Conservation (phyloP, 108 stramenopile genomes). For the Schizochytrium sp. region DNA sequence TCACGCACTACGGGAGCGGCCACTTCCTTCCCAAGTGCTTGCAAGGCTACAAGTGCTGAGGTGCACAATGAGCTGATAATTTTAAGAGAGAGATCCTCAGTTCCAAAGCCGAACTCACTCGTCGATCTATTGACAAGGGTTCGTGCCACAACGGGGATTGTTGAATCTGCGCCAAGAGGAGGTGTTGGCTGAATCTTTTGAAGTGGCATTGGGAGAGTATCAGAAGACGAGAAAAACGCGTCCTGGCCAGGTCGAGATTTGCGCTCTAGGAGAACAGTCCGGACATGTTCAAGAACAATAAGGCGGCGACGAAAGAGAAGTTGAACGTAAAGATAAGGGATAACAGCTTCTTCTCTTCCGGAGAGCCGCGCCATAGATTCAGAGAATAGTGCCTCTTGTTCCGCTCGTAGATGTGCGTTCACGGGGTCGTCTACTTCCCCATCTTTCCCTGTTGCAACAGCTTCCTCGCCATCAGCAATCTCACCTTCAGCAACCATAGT, state of each 20-base stretch:
- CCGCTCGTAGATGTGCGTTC: not conserved
- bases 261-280: constrained; percentile 1
- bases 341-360: not conserved
- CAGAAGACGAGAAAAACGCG: constrained; percentile 19
- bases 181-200: not conserved
- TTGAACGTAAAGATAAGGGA: constrained; percentile 38
- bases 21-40: constrained; percentile 2
- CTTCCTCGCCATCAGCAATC: constrained; percentile 6
- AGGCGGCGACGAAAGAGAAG: constrained; percentile 49
- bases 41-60: constrained; percentile 41
- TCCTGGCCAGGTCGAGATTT: constrained; percentile 9
- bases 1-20: constrained; percentile 24
- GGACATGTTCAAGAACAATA: constrained; percentile 26
- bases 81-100: constrained; percentile 13
- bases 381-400: constrained; percentile 45
- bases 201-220: not conserved
- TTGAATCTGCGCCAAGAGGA: not conserved
- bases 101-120: not conserved
- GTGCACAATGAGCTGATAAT: constrained; percentile 31
- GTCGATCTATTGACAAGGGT: not conserved
- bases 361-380: constrained; percentile 26
- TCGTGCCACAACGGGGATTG: not conserved
- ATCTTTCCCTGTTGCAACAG: not conserved
- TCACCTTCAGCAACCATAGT: not conserved
- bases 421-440: not conserved